phyloP scores from a whole-genome alignment of 148 eudicot genomes.

The Amaranthus hypochondriacus region DNA sequence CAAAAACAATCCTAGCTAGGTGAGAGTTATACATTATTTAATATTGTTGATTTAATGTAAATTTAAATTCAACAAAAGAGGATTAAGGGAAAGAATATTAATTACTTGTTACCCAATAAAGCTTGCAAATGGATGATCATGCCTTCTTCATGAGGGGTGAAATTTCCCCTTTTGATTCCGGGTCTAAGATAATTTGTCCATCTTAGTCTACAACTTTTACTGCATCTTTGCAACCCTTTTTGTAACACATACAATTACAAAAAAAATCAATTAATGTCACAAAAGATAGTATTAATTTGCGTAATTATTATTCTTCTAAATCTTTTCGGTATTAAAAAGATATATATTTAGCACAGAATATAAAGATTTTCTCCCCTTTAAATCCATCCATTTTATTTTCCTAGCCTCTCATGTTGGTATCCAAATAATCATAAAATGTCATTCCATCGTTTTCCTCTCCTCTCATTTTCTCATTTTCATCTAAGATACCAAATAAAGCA shows the following conservation, averaged over 20 bases:
- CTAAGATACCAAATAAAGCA: no score
- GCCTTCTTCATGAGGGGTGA: slow-evolving; percentile 73
- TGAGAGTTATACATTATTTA: neutral
- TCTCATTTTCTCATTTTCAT: no score
- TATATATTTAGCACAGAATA: neutral
- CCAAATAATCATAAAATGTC: no score
- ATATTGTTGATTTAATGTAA: neutral
- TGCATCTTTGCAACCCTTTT: slow-evolving; percentile 61
- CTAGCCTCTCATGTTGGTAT: no score
- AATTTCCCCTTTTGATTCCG: slow-evolving; percentile 69
- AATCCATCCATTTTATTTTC: no score
- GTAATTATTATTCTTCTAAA: no score
- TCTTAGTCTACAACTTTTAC: slow-evolving; percentile 71
- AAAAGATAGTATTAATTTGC: no score
- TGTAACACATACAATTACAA: neutral
- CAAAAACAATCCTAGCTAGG: no score
- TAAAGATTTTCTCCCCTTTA: no score
- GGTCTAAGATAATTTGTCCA: slow-evolving; percentile 78
- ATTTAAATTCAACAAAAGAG: neutral
- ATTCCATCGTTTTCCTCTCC: no score
- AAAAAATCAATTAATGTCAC: neutral
- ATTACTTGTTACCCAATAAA: slow-evolving; percentile 67
- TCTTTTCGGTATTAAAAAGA: neutral
- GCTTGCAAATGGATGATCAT: slow-evolving; percentile 79
- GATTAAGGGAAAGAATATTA: neutral